These are phyloP conservation scores for Aspergillus sp. DNA, from an alignment of 2,329 filamentous ascomycete species.

Conservation along the genomic window DNA sequence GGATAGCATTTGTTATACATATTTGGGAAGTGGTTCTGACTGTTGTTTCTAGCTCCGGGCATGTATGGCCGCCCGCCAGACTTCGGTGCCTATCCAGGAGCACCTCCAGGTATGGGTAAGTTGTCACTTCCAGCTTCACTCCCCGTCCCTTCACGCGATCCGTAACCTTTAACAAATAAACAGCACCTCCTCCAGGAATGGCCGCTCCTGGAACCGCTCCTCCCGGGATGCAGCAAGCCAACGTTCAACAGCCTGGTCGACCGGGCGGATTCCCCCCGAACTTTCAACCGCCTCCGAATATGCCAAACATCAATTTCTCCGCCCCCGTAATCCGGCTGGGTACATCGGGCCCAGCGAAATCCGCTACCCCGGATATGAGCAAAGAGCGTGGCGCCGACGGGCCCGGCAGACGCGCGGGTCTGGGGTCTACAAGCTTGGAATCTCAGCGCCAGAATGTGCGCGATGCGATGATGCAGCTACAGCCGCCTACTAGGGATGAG, in stretches of 20 bases:
- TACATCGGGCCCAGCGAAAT: constrained; percentile 67
- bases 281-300: constrained; percentile 85
- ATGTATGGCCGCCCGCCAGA: constrained; percentile 74
- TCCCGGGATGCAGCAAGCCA: constrained; percentile 74
- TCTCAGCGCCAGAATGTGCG: constrained; percentile 65
- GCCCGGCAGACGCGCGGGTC: constrained; percentile 53
- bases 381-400: constrained; percentile 46
- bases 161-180: constrained; percentile 19
- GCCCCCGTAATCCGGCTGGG: constrained; percentile 94
- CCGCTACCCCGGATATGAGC: constrained; percentile 46
- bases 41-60: constrained; percentile 32
- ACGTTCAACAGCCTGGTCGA: constrained; percentile 72
- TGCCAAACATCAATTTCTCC: constrained; percentile 98
- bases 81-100: constrained; percentile 70
- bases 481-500: constrained; percentile 85
- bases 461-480: constrained; percentile 68
- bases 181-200: constrained; percentile 78
- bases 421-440: constrained; percentile 64
- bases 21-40: neutral
- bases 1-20: neutral
- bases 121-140: constrained; percentile 6
- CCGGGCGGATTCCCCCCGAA: constrained; percentile 76
- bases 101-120: constrained; percentile 81
- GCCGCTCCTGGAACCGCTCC: constrained; percentile 75
- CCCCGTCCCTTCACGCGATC: neutral